Evolutionary conservation across 2,329 filamentous ascomycete species (phyloP).

Genomic region (Microdochium nivale): DNA sequence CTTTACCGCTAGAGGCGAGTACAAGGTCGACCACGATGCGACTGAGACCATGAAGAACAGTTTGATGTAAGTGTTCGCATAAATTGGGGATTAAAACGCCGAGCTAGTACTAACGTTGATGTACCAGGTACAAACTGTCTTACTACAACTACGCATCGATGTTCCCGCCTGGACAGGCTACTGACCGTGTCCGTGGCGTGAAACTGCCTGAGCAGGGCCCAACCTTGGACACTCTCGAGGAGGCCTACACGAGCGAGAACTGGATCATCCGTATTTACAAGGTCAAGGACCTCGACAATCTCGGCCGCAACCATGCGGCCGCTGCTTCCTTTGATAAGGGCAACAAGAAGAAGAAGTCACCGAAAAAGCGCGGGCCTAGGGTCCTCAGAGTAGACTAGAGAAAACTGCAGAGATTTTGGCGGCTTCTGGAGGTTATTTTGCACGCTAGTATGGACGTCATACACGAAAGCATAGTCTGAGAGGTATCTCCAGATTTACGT

Average conservation of each 20-base stretch:
- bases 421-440: no score
- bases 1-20: constrained; percentile 90
- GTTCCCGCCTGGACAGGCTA: constrained; percentile 84
- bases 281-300: constrained; percentile 96
- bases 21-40: constrained; percentile 85
- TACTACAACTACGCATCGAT: constrained; percentile 95
- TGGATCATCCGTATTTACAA: constrained; percentile 99
- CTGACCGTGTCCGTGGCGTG: constrained; percentile 78
- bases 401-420: not conserved
- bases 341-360: constrained; percentile 73
- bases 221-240: constrained; percentile 80
- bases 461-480: no score
- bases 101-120: no score
- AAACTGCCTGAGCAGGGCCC: constrained; percentile 78
- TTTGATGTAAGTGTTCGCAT: constrained; percentile 80
- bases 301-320: constrained; percentile 76
- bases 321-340: constrained; percentile 66
- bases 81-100: no score
- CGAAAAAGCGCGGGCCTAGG: constrained; percentile 64
- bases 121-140: constrained; percentile 94
- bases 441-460: no score
- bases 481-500: no score
- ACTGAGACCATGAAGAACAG: constrained; percentile 98
- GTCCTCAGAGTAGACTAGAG: constrained; percentile 60
- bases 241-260: constrained; percentile 98